Evolutionary conservation across 2,329 filamentous ascomycete genomes (phyloP).

Genomic region (Colletotrichum melonis): DNA sequence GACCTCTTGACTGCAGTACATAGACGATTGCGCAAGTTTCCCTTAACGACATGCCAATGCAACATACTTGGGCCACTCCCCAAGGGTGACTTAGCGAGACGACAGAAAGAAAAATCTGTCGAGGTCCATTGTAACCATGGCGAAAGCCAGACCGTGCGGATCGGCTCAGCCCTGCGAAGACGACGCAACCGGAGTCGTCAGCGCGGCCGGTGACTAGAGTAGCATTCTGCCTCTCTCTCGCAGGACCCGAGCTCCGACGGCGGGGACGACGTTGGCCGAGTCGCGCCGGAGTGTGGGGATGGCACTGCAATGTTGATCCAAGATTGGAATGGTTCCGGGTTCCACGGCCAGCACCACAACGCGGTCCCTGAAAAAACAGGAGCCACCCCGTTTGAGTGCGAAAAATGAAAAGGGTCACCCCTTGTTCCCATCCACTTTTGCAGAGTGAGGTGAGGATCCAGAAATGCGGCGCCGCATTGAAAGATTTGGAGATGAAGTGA

Average conservation of each 20-base stretch:
- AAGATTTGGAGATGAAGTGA: background rate
- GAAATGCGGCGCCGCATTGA: constrained; percentile 11
- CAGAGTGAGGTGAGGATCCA: constrained; percentile 1
- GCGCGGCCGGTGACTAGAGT: constrained; percentile 2
- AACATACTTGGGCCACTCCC: background rate
- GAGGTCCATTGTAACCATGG: background rate
- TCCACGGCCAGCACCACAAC: background rate
- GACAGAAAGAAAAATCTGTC: background rate
- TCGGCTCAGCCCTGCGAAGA: constrained; percentile 26
- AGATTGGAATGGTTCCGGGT: background rate
- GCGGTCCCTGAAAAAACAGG: background rate
- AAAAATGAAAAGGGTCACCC: constrained; percentile 3
- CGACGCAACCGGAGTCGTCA: constrained; percentile 30
- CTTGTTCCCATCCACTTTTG: constrained; percentile 12
- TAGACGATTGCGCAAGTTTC: background rate
- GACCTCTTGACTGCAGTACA: background rate
- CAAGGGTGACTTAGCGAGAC: background rate
- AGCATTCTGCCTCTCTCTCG: background rate
- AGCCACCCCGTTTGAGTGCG: background rate
- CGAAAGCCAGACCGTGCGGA: background rate
- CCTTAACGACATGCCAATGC: background rate
- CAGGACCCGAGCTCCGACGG: constrained; percentile 21
- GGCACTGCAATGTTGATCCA: background rate
- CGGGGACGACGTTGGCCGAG: constrained; percentile 3
- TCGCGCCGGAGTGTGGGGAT: constrained; percentile 1